Conservation (phyloP, 2,329 filamentous ascomycete genomes). For the Colletotrichum cuscutae region DNA sequence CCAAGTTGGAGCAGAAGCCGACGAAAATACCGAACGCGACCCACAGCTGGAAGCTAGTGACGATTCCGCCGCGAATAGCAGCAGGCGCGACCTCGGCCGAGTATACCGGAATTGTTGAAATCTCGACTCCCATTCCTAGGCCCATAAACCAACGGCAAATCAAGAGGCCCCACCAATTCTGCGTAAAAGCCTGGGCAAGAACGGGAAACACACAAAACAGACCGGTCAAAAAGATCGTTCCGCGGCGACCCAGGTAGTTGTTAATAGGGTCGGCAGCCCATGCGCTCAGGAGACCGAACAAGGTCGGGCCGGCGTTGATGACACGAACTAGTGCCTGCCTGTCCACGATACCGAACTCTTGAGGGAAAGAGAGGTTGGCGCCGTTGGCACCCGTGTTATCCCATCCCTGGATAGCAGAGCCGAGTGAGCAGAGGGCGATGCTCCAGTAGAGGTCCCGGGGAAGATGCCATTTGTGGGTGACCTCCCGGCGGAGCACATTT, state of each 20-base stretch:
- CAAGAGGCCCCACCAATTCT: slow-evolving; percentile 62
- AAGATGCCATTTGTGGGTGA: slow-evolving; percentile 43
- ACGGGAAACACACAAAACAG: slow-evolving; percentile 66
- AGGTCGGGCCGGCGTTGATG: slow-evolving; percentile 56
- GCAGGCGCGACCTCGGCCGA: slow-evolving; percentile 78
- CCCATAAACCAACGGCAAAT: slow-evolving; percentile 66
- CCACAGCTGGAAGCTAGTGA: slow-evolving; percentile 80
- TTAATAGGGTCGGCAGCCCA: slow-evolving; percentile 51
- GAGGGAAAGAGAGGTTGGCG: slow-evolving; percentile 51
- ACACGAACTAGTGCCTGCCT: slow-evolving; percentile 66
- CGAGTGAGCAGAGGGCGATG: slow-evolving; percentile 43
- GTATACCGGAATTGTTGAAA: slow-evolving; percentile 75
- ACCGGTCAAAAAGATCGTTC: slow-evolving; percentile 63
- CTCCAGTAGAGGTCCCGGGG: slow-evolving; percentile 41
- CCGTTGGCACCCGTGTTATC: slow-evolving; percentile 55
- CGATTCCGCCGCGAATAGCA: slow-evolving; percentile 76
- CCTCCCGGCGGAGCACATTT: slow-evolving; percentile 38
- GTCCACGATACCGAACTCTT: slow-evolving; percentile 47
- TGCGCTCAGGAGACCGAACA: slow-evolving; percentile 38
- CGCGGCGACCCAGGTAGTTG: slow-evolving; percentile 40
- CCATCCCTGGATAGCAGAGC: slow-evolving; percentile 52
- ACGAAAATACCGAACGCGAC: slow-evolving; percentile 63
- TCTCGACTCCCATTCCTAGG: slow-evolving; percentile 76
- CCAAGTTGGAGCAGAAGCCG: slow-evolving; percentile 69
- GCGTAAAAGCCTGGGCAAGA: slow-evolving; percentile 62